Evolutionary conservation across 371 early-diverging fungal species (phyloP).

Genomic region (Blakeslea trispora): DNA sequence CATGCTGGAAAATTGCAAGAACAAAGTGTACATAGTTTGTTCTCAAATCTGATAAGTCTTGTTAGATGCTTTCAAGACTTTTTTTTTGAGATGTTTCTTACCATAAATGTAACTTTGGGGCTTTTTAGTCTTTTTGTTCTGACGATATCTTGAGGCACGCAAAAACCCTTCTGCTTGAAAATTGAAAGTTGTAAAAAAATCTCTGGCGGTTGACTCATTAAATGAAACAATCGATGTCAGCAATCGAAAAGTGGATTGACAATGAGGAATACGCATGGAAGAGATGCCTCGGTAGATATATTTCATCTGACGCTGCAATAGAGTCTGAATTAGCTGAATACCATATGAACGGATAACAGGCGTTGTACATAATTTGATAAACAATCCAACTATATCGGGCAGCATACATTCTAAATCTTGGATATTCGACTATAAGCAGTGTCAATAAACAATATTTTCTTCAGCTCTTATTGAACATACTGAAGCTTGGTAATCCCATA

Average conservation of each 20-base stretch:
- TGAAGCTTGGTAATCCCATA: slow-evolving; percentile 49
- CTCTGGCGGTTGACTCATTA: slow-evolving; percentile 39
- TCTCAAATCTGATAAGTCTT: slow-evolving; percentile 44
- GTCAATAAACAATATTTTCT: background rate
- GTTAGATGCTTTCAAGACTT: background rate
- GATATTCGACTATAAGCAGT: slow-evolving; percentile 31
- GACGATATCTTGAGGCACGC: slow-evolving; percentile 46
- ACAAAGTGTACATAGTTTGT: slow-evolving; percentile 74
- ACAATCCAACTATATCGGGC: slow-evolving; percentile 45
- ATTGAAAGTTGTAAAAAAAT: slow-evolving; percentile 45
- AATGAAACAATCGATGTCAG: slow-evolving; percentile 44
- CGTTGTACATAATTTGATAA: slow-evolving; percentile 44
- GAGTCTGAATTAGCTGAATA: slow-evolving; percentile 37
- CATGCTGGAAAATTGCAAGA: slow-evolving; percentile 74
- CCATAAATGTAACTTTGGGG: slow-evolving; percentile 47
- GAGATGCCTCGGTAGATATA: slow-evolving; percentile 89
- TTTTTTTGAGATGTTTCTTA: slow-evolving; percentile 16
- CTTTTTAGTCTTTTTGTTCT: slow-evolving; percentile 41
- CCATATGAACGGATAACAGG: slow-evolving; percentile 51
- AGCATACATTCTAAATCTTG: slow-evolving; percentile 47
- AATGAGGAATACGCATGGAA: slow-evolving; percentile 54
- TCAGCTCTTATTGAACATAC: slow-evolving; percentile 20
- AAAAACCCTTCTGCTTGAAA: slow-evolving; percentile 53
- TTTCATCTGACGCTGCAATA: slow-evolving; percentile 61
- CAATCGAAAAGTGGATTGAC: slow-evolving; percentile 41